Evolutionary conservation across 1,139 yeast genomes (phyloP).

Genomic region (Maudiozyma humilis): DNA sequence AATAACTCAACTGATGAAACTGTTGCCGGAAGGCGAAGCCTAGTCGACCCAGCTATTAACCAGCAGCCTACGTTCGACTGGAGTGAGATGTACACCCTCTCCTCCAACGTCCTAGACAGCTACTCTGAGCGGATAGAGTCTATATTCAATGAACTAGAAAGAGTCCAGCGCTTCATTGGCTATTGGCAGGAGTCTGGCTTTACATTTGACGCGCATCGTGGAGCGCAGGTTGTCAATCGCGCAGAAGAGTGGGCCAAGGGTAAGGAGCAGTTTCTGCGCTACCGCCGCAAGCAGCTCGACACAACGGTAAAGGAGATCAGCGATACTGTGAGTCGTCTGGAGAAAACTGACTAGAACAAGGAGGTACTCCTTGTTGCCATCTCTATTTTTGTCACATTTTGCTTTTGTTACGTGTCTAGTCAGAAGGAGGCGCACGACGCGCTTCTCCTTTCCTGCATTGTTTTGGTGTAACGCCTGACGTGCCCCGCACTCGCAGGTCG

Average conservation of each 20-base stretch:
- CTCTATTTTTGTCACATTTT: no score
- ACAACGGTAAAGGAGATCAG: slow-evolving; percentile 26
- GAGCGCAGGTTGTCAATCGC: slow-evolving; percentile 21
- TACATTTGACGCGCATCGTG: slow-evolving; percentile 27
- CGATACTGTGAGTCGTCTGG: slow-evolving; percentile 15
- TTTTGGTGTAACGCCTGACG: neutral
- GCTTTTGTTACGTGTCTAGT: no score
- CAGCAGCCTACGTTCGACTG: slow-evolving; percentile 19
- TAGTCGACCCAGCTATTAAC: no score
- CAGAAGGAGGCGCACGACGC: neutral
- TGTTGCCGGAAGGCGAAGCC: no score
- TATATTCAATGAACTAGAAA: slow-evolving; percentile 19
- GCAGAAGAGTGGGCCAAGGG: slow-evolving; percentile 26
- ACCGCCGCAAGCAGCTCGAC: slow-evolving; percentile 19
- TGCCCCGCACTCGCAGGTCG: neutral
- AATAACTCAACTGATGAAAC: no score
- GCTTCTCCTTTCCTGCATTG: neutral
- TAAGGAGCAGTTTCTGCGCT: slow-evolving; percentile 23
- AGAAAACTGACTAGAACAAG: slow-evolving; percentile 15
- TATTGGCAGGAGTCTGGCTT: slow-evolving; percentile 32
- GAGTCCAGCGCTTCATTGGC: slow-evolving; percentile 22
- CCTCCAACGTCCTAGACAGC: slow-evolving; percentile 26
- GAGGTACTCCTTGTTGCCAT: no score
- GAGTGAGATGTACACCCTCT: slow-evolving; percentile 27
- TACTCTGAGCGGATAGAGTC: slow-evolving; percentile 25